phyloP scores from a whole-genome alignment of 2,329 filamentous ascomycete species.

The Paecilomyces dactylethromorphus region DNA sequence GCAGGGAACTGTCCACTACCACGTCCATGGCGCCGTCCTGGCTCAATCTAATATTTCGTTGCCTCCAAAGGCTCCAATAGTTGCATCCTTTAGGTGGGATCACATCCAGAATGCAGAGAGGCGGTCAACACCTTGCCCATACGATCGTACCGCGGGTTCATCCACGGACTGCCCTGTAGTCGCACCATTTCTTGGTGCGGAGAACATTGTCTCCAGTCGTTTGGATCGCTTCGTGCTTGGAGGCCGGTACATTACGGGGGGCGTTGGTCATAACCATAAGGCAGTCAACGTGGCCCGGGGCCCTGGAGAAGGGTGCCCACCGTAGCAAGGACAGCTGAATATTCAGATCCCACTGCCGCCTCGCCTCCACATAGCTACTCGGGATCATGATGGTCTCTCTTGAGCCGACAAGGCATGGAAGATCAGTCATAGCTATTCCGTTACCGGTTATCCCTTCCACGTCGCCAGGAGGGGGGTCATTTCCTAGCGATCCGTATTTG shows the following conservation, averaged over 20 bases:
- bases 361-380: background rate
- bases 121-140: background rate
- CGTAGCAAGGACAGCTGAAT: background rate
- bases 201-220: background rate
- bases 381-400: background rate
- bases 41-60: background rate
- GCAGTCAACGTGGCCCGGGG: background rate
- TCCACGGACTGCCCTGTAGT: background rate
- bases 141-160: background rate
- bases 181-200: conserved; percentile 1
- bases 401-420: background rate
- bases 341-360: background rate
- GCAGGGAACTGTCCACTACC: background rate
- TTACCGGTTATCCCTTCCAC: background rate
- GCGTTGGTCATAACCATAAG: background rate
- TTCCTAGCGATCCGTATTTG: background rate
- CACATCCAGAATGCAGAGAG: background rate
- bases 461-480: background rate
- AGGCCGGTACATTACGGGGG: background rate
- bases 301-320: background rate
- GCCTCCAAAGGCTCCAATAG: background rate
- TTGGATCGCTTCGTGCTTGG: background rate
- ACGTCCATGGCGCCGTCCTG: background rate
- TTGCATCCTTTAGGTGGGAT: background rate
- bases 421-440: background rate